Conservation (phyloP, 2,329 filamentous ascomycete species). For the Ilyonectria sp. region DNA sequence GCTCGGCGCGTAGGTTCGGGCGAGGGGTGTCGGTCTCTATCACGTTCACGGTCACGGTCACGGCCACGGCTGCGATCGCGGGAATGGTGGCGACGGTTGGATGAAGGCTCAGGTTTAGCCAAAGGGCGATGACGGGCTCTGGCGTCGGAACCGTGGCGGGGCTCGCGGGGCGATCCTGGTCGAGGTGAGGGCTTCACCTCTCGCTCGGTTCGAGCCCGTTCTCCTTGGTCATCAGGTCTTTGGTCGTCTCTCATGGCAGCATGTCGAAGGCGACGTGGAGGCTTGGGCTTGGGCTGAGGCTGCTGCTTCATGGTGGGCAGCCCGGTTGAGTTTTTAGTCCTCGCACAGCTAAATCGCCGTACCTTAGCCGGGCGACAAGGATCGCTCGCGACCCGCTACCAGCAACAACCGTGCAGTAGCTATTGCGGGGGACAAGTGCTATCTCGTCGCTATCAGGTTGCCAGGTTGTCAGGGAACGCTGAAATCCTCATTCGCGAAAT, state of each 20-base stretch:
- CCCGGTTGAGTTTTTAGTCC: slow-evolving; percentile 58
- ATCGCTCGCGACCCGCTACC: slow-evolving; percentile 41
- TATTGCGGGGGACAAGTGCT: slow-evolving; percentile 27
- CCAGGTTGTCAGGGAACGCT: not conserved
- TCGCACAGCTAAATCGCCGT: slow-evolving; percentile 55
- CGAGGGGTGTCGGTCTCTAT: slow-evolving; percentile 46
- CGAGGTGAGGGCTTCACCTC: slow-evolving; percentile 52
- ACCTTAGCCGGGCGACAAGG: slow-evolving; percentile 55
- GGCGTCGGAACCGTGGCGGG: slow-evolving; percentile 49
- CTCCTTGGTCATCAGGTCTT: slow-evolving; percentile 55
- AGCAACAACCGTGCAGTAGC: slow-evolving; percentile 36
- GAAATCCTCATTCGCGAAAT: not conserved
- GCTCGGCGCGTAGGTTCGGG: slow-evolving; percentile 47
- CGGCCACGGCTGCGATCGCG: slow-evolving; percentile 57
- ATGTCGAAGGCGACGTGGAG: slow-evolving; percentile 56
- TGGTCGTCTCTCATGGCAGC: slow-evolving; percentile 59
- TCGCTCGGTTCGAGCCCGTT: slow-evolving; percentile 55
- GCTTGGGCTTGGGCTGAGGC: slow-evolving; percentile 51
- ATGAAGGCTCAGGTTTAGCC: slow-evolving; percentile 51
- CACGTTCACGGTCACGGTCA: slow-evolving; percentile 53
- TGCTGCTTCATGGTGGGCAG: slow-evolving; percentile 49
- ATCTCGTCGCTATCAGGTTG: slow-evolving; percentile 4
- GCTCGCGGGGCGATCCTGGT: slow-evolving; percentile 50
- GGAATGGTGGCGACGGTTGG: slow-evolving; percentile 56
- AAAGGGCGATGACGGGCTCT: slow-evolving; percentile 53